Conservation (phyloP, 2,329 filamentous ascomycete genomes). For the Emydomyces testavorans region DNA sequence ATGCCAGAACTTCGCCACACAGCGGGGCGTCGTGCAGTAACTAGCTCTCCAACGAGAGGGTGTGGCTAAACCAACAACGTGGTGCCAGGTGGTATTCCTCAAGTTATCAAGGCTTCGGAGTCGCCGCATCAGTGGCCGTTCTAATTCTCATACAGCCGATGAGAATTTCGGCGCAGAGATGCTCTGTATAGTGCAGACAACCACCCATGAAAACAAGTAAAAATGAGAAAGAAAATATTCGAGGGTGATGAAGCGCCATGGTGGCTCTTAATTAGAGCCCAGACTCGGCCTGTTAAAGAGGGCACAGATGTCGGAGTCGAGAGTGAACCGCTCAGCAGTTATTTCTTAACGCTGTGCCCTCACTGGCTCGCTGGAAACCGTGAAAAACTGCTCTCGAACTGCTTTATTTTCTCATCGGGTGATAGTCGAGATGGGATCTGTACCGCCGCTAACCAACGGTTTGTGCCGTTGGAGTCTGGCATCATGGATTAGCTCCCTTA, state of each 20-base stretch:
- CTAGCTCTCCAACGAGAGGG: no score
- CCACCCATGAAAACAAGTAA: background rate
- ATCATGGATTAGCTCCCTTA: background rate
- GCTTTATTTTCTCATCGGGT: no score
- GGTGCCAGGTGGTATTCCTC: background rate
- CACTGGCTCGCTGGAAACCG: background rate
- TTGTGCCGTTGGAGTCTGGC: background rate
- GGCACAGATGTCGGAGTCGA: background rate
- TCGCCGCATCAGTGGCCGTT: constrained; percentile 7
- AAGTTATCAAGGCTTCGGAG: background rate
- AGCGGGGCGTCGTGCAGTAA: constrained; percentile 12
- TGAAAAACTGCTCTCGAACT: no score
- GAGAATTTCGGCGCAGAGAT: constrained; percentile 6
- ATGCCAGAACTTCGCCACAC: constrained; percentile 15
- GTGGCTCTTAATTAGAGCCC: background rate
- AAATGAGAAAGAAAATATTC: background rate
- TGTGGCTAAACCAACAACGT: constrained; percentile 11
- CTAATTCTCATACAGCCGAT: background rate
- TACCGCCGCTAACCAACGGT: background rate
- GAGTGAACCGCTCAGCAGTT: background rate
- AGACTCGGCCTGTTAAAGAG: background rate
- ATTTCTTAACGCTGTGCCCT: background rate
- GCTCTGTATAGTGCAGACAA: background rate
- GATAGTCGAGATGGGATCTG: background rate
- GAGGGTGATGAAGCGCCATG: background rate